A percentile compares a stretch with the other conserved stretches of the same genome.
Conservation (phyloP, 768 basidiomycete species). For the Asterophora parasitica region DNA sequence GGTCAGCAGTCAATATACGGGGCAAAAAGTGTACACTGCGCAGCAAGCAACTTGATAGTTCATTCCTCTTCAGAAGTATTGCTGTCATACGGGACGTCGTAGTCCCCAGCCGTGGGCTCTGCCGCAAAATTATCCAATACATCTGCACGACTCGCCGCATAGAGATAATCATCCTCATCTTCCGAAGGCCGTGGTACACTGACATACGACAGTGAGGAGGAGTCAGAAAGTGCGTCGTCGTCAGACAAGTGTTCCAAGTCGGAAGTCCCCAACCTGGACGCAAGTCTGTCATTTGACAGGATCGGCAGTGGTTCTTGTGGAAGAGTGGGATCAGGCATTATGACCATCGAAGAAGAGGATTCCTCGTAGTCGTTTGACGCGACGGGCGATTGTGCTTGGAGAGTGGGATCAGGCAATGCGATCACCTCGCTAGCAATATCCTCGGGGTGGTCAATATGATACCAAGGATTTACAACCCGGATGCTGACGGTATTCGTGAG, state of each 20-base stretch:
- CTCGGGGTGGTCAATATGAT: conserved; percentile 1
- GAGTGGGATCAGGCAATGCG: no score
- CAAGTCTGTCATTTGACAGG: background rate
- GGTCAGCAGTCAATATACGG: no score
- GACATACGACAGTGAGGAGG: conserved; percentile 53
- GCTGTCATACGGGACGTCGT: conserved; percentile 71
- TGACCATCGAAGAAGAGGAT: conserved; percentile 65
- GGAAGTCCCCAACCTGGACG: conserved; percentile 16
- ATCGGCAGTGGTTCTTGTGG: conserved; percentile 12
- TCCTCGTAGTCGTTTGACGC: conserved; percentile 28
- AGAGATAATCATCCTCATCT: conserved; percentile 50
- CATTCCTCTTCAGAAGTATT: conserved; percentile 50
- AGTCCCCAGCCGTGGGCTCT: conserved; percentile 42
- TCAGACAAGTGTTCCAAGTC: conserved; percentile 27
- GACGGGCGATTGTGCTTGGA: no score
- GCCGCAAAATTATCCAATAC: conserved; percentile 24
- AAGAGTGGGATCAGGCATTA: conserved; percentile 51
- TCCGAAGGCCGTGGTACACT: conserved; percentile 51
- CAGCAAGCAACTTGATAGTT: background rate
- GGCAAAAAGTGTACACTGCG: background rate
- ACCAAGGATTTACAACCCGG: conserved; percentile 52
- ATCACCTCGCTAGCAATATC: no score
- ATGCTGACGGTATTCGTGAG: conserved; percentile 39
- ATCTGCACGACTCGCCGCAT: conserved; percentile 52
- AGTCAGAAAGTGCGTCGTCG: conserved; percentile 33